Conservation (phyloP, 805 yeast genomes). For the Zygoascus flipseniorum region DNA sequence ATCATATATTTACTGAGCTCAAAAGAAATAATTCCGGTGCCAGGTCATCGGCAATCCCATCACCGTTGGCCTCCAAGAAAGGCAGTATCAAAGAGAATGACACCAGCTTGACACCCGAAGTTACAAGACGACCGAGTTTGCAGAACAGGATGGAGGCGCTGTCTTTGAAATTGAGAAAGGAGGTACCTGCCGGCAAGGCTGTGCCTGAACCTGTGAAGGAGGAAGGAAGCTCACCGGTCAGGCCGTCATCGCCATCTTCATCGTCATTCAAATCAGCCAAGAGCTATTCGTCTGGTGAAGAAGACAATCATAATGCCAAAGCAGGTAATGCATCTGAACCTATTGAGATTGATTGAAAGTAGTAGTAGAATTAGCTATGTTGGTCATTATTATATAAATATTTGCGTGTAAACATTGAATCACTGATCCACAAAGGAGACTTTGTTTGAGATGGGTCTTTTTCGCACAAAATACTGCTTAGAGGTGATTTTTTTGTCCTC, state of each 20-base stretch:
- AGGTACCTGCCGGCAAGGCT: not conserved
- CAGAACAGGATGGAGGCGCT: conserved; percentile 18
- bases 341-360: not conserved
- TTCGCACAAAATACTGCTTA: not conserved
- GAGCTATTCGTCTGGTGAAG: not conserved
- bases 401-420: not conserved
- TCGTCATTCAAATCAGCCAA: not conserved
- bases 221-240: not conserved
- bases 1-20: conserved; percentile 56
- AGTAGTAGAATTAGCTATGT: not conserved
- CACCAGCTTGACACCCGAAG: not conserved
- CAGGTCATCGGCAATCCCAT: not conserved
- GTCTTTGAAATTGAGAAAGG: conserved; percentile 14
- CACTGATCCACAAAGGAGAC: not conserved
- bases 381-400: not conserved
- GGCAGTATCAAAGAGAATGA: not conserved
- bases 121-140: conserved; percentile 10
- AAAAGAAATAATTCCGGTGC: conserved; percentile 28
- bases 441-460: not conserved
- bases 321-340: not conserved
- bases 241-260: not conserved
- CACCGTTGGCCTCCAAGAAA: not conserved
- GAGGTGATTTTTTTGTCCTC: conserved; percentile 2
- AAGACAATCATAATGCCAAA: not conserved
- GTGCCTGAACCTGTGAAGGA: not conserved